Percentiles rank a stretch among this genome's conserved stretches.
These are phyloP conservation scores for Aspergillus bertholletiae DNA, from an alignment of 495 filamentous ascomycete species.

Conservation along the genomic window DNA sequence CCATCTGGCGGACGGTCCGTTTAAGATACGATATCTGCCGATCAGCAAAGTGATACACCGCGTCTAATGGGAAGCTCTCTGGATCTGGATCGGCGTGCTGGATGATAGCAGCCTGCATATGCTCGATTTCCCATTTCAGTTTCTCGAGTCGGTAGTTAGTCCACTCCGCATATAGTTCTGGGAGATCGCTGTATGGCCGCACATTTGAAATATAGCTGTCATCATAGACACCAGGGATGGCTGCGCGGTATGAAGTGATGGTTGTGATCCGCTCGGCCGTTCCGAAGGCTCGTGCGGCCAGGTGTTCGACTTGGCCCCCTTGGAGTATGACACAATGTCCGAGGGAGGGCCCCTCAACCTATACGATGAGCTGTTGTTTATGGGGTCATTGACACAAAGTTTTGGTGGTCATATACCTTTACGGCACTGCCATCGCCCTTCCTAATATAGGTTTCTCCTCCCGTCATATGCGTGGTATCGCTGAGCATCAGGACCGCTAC, in stretches of 20 bases:
- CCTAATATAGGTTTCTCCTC: conserved; percentile 33
- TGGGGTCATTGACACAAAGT: background rate
- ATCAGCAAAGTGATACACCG: background rate
- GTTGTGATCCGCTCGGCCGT: conserved; percentile 30
- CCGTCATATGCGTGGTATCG: conserved; percentile 30
- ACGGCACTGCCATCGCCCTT: conserved; percentile 22
- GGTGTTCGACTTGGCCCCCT: conserved; percentile 30
- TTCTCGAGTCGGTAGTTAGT: conserved; percentile 18
- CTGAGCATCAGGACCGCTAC: conserved; percentile 34
- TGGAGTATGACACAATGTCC: conserved; percentile 27
- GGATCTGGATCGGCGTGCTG: background rate
- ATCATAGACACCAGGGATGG: conserved; percentile 21
- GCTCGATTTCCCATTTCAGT: background rate
- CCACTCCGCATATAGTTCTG: conserved; percentile 28
- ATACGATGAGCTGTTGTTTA: background rate
- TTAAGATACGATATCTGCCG: background rate
- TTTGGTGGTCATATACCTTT: conserved; percentile 13
- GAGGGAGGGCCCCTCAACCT: conserved; percentile 20
- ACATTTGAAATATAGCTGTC: conserved; percentile 30
- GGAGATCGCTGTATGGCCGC: conserved; percentile 23
- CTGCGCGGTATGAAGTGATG: conserved; percentile 30
- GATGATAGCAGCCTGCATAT: background rate
- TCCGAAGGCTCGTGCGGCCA: conserved; percentile 25
- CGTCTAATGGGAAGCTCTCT: background rate
- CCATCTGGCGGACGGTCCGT: background rate